Percentiles rank a stretch among this genome's conserved stretches.
Evolutionary conservation across 345 rosid genomes (phyloP).

Genomic region (Anacardium occidentale): DNA sequence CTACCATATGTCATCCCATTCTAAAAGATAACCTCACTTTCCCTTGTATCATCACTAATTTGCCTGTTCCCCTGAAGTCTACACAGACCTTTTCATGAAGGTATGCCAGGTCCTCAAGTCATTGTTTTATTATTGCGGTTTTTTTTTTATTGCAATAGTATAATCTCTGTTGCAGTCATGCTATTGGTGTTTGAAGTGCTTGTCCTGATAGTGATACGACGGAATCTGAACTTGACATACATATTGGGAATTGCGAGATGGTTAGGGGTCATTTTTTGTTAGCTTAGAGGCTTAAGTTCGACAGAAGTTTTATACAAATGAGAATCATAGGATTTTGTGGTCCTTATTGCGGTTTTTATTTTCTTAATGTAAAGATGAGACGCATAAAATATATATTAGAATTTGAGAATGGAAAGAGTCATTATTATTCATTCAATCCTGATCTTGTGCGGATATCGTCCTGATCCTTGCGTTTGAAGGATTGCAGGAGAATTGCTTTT

Average conservation of each 20-base stretch:
- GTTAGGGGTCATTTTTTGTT: conserved; percentile 8
- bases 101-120: conserved; percentile 5
- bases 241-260: conserved; percentile 5
- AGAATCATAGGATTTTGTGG: conserved; percentile 18
- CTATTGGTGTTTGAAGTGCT: conserved; percentile 10
- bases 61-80: neutral
- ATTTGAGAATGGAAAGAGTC: neutral
- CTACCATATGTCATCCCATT: conserved; percentile 75
- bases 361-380: neutral
- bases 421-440: neutral
- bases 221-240: too few relatives aligned
- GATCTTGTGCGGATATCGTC: neutral
- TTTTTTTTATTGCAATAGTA: too few relatives aligned
- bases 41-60: conserved; percentile 2
- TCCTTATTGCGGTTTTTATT: conserved; percentile 9
- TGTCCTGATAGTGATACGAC: conserved; percentile 12
- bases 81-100: neutral
- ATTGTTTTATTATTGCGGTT: conserved; percentile 7
- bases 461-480: neutral
- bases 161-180: conserved; percentile 13
- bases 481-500: neutral
- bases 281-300: conserved; percentile 9
- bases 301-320: conserved; percentile 8
- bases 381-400: conserved; percentile 2
- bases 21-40: conserved; percentile 34